A percentile compares a stretch with the other conserved stretches of the same genome.
phyloP scores from a whole-genome alignment of 2,329 filamentous ascomycete genomes.

The Hypoxylon sp. region DNA sequence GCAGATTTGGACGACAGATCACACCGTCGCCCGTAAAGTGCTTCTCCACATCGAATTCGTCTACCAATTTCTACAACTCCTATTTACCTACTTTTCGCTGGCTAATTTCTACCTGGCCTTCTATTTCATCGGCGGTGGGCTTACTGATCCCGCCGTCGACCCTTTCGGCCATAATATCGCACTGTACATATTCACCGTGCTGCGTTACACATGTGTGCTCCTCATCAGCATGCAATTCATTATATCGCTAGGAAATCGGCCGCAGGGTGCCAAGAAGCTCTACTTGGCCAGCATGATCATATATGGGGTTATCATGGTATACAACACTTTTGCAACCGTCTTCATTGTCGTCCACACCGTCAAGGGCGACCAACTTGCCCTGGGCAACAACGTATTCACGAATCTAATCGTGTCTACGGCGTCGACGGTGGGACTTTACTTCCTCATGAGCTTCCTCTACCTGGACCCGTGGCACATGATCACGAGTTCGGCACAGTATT shows the following conservation, averaged over 20 bases:
- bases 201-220: slow-evolving; percentile 88
- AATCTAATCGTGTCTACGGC: slow-evolving; percentile 93
- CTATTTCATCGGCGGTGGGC: slow-evolving; percentile 95
- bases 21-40: slow-evolving; percentile 89
- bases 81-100: slow-evolving; percentile 98
- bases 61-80: slow-evolving; percentile 91
- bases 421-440: slow-evolving; percentile 93
- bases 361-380: slow-evolving; percentile 64
- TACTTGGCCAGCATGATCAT: slow-evolving; percentile 90
- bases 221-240: slow-evolving; percentile 97
- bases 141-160: slow-evolving; percentile 83
- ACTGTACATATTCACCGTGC: slow-evolving; percentile 85
- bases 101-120: slow-evolving; percentile 99
- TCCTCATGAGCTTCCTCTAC: slow-evolving; percentile 96
- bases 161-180: slow-evolving; percentile 93
- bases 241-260: slow-evolving; percentile 93
- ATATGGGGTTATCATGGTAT: slow-evolving; percentile 95
- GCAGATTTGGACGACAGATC: slow-evolving; percentile 94
- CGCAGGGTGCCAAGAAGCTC: slow-evolving; percentile 92
- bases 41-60: slow-evolving; percentile 95
- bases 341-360: slow-evolving; percentile 93
- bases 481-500: slow-evolving; percentile 91
- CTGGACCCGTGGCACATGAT: slow-evolving; percentile 99
- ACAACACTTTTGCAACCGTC: slow-evolving; percentile 89
- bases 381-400: slow-evolving; percentile 93